phyloP scores from a whole-genome alignment of 306 rosid genomes.

The Carpinus viminea region DNA sequence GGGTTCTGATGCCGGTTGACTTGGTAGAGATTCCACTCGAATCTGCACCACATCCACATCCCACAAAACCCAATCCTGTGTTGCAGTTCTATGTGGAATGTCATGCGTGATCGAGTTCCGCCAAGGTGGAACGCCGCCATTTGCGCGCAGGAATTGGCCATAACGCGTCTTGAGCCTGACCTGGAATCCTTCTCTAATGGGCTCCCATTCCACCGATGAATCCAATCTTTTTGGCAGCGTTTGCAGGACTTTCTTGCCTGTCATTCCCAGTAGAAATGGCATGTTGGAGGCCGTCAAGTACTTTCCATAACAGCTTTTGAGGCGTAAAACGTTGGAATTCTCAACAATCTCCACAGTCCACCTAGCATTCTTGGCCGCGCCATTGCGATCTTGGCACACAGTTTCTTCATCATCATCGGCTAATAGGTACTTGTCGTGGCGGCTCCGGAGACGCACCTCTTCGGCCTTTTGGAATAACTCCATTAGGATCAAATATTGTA shows the following conservation, averaged over 20 bases:
- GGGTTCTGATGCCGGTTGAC: constrained; percentile 25
- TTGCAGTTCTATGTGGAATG: constrained; percentile 50
- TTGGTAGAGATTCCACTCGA: constrained; percentile 11
- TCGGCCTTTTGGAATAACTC: constrained; percentile 71
- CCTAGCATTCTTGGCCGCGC: constrained; percentile 53
- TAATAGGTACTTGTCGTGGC: constrained; percentile 75
- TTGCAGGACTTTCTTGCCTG: constrained; percentile 75
- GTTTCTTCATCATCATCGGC: constrained; percentile 71
- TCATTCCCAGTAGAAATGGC: constrained; percentile 62
- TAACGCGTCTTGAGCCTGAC: constrained; percentile 66
- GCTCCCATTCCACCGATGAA: constrained; percentile 94
- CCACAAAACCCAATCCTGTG: constrained; percentile 84
- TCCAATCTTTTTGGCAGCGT: constrained; percentile 56
- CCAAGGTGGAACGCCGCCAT: constrained; percentile 89
- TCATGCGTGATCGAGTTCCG: constrained; percentile 88
- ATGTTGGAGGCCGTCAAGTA: constrained; percentile 82
- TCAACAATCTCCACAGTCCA: constrained; percentile 71
- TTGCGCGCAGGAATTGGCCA: constrained; percentile 73
- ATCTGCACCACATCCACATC: constrained; percentile 69
- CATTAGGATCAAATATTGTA: constrained; percentile 34
- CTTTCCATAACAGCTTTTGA: constrained; percentile 69
- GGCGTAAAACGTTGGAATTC: constrained; percentile 36
- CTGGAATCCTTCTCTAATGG: constrained; percentile 67
- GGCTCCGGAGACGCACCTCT: constrained; percentile 65
- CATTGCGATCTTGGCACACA: constrained; percentile 72